These are phyloP conservation scores for Tillandsia fasciculata DNA, from an alignment of 176 grass and related monocot species.

Conservation along the genomic window DNA sequence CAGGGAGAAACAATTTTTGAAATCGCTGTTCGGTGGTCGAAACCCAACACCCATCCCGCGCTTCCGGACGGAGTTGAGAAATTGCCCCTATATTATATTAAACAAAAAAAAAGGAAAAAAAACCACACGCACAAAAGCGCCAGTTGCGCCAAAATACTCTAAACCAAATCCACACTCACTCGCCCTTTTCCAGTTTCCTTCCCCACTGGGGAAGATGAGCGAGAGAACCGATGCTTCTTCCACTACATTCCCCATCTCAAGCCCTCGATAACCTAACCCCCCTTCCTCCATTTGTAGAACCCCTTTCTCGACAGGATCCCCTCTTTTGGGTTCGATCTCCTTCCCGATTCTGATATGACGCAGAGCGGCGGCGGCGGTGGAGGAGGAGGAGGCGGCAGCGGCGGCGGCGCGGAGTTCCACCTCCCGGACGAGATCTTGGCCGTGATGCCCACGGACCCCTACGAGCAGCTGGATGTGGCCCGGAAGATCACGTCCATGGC, in stretches of 20 bases:
- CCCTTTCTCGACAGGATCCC: neutral
- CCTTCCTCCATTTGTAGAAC: neutral
- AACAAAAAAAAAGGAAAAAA: too few species aligned
- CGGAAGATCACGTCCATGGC: slow-evolving; percentile 85
- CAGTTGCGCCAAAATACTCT: too few species aligned
- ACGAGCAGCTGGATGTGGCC: slow-evolving; percentile 90
- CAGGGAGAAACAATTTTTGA: neutral
- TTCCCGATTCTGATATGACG: slow-evolving; percentile 14
- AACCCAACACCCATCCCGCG: neutral
- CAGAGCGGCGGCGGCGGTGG: slow-evolving; percentile 2
- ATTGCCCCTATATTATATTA: too few species aligned
- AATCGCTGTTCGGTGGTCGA: neutral
- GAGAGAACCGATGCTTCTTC: neutral
- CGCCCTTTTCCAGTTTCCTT: too few species aligned
- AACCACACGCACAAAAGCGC: too few species aligned
- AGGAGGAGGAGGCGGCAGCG: neutral
- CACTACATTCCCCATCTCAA: neutral
- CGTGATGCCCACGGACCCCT: slow-evolving; percentile 65
- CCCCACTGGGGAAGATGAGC: neutral
- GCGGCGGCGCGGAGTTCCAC: slow-evolving; percentile 6
- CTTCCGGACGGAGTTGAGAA: too few species aligned
- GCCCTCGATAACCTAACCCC: slow-evolving; percentile 1
- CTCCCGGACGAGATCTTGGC: slow-evolving; percentile 62
- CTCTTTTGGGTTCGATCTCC: neutral
- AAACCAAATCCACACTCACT: too few species aligned